These are phyloP conservation scores for Heterococcus sp. DNA, from an alignment of 108 stramenopile genomes.

Conservation along the genomic window DNA sequence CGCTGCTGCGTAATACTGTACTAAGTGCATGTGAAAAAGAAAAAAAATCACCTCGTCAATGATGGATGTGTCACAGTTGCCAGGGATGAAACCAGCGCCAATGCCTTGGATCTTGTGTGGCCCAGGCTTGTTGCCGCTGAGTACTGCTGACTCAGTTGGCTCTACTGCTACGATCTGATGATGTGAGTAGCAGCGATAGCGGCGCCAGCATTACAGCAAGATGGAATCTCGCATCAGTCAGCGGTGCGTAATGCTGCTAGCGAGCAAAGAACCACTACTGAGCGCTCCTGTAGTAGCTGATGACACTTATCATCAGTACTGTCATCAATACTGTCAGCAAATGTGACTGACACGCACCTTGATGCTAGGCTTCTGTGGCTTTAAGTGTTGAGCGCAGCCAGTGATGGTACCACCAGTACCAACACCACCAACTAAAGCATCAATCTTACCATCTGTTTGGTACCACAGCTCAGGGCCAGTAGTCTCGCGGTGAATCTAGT, in stretches of 20 bases:
- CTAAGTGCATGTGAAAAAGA: too few species aligned
- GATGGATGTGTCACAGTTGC: slow-evolving; percentile 75
- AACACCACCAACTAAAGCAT: slow-evolving; percentile 76
- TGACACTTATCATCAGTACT: too few species aligned
- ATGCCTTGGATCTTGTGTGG: slow-evolving; percentile 86
- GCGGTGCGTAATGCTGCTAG: neutral
- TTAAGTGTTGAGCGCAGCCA: slow-evolving; percentile 47
- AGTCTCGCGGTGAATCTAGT: slow-evolving; percentile 43
- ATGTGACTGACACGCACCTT: slow-evolving; percentile 2
- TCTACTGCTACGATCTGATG: slow-evolving; percentile 41
- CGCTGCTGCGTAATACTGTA: too few species aligned
- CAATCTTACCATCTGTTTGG: slow-evolving; percentile 69
- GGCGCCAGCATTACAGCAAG: neutral
- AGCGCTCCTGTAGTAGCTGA: too few species aligned
- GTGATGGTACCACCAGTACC: slow-evolving; percentile 57
- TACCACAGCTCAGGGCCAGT: slow-evolving; percentile 60
- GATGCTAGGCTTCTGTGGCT: slow-evolving; percentile 43
- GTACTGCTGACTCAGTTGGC: slow-evolving; percentile 50
- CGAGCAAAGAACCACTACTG: too few species aligned
- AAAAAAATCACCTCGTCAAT: slow-evolving; percentile 48
- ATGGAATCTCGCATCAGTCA: neutral
- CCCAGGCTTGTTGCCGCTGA: slow-evolving; percentile 72
- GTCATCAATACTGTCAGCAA: too few species aligned
- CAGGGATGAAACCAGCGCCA: slow-evolving; percentile 79
- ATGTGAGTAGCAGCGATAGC: neutral